Conservation (phyloP, 2,329 filamentous ascomycete genomes). For the Colletotrichum truncatum region DNA sequence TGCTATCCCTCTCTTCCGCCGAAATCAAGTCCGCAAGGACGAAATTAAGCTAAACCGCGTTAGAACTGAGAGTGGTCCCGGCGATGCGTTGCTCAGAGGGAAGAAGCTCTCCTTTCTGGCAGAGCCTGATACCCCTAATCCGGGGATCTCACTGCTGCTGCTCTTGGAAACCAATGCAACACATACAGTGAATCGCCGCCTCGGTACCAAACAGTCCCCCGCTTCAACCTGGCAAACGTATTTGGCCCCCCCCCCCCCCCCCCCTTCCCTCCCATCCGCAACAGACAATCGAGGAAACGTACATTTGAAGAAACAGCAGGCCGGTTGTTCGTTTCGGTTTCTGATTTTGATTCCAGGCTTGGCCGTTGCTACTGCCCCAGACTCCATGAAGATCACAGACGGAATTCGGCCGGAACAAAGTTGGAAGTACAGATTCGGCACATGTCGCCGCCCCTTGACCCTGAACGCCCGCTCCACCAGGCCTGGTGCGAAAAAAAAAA, state of each 20-base stretch:
- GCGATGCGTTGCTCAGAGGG: background rate
- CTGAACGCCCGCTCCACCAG: background rate
- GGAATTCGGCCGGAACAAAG: conserved; percentile 21
- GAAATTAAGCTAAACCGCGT: background rate
- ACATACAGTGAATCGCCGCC: background rate
- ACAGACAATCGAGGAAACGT: background rate
- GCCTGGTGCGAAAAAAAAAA: background rate
- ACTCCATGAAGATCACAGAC: conserved; percentile 25
- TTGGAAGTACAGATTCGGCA: background rate
- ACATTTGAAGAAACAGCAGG: background rate
- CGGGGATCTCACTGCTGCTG: background rate
- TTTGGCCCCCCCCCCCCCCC: too few species aligned
- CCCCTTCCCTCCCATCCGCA: too few species aligned
- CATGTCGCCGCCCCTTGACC: conserved; percentile 20
- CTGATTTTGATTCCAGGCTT: background rate
- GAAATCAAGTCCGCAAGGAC: too few species aligned
- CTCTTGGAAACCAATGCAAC: background rate
- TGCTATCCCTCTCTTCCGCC: background rate
- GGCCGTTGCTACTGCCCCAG: conserved; percentile 15
- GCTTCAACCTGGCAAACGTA: background rate
- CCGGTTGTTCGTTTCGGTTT: conserved; percentile 12
- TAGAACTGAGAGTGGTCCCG: background rate
- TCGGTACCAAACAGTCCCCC: background rate
- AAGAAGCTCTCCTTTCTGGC: background rate
- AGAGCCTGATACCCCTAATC: background rate